Evolutionary conservation across 805 yeast species (phyloP).

Genomic region (Wickerhamiella australiensis): DNA sequence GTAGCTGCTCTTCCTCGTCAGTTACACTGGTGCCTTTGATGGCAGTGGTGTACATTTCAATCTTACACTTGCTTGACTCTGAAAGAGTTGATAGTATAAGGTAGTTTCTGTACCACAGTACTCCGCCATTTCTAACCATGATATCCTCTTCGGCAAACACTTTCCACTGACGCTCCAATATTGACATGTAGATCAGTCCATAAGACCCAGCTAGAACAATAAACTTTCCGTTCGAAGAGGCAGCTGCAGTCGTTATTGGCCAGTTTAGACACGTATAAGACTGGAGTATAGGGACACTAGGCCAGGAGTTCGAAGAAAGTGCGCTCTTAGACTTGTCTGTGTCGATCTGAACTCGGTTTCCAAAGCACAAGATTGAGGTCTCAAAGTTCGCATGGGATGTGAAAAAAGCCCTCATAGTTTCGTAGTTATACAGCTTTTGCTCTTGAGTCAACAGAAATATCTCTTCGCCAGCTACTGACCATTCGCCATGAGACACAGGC

Average conservation of each 20-base stretch:
- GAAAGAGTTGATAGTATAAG: conserved; percentile 28
- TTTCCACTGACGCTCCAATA: conserved; percentile 37
- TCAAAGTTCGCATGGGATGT: conserved; percentile 19
- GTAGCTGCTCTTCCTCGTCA: conserved; percentile 27
- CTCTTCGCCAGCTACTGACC: conserved; percentile 31
- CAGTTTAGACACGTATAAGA: conserved; percentile 35
- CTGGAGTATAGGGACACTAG: conserved; percentile 36
- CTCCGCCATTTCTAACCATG: conserved; percentile 29
- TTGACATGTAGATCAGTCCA: conserved; percentile 36
- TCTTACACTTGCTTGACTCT: conserved; percentile 22
- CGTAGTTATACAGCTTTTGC: conserved; percentile 6
- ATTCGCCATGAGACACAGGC: conserved; percentile 28
- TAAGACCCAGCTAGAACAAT: conserved; percentile 40
- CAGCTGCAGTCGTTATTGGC: conserved; percentile 34
- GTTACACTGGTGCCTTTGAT: background rate
- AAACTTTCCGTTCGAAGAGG: conserved; percentile 38
- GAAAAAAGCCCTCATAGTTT: conserved; percentile 20
- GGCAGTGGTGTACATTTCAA: conserved; percentile 31
- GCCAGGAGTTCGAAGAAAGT: conserved; percentile 35
- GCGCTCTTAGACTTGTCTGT: conserved; percentile 37
- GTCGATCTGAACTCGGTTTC: conserved; percentile 34
- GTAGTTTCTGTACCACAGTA: conserved; percentile 30
- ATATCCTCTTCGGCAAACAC: conserved; percentile 30
- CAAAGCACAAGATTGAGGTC: conserved; percentile 35
- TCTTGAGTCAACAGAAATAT: conserved; percentile 26